Evolutionary conservation across 305 asterid genomes (phyloP), one percentile per base, ranked within the genome.

Genomic region (Salvia sclarea): DNA sequence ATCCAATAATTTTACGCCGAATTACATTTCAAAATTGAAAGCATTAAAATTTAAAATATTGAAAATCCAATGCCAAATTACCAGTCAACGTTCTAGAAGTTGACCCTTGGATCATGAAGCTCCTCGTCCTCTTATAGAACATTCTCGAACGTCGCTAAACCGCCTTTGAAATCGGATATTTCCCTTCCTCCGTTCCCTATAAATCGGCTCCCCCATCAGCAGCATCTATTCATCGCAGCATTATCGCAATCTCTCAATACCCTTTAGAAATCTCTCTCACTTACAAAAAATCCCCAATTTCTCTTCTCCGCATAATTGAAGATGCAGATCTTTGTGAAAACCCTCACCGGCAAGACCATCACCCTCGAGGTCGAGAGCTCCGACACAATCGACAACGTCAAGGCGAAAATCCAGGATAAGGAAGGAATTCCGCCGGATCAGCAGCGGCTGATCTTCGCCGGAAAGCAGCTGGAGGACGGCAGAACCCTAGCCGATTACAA

Each of bases 381-480:
- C 13, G 80, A 75, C 21, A 75, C 80, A 0, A 64, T 75, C n/a
- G 73, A 75, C 9, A 70, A 70, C 61, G 76, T 75, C 22, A 75
- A 75, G 48, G 73, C 76, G 0, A 75, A 75, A 40, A 75, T 75
- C 13, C 76, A 75, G 2, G 80, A 75, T 41, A 75, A 75, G 79
- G 73, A 75, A 2, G 79, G 75, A 10, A 75, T 75, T 28, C 70
- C 78, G 6, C 78, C 78, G 28, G 73, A 69, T 31, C 80, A 75
- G 65, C 80, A 64, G 71, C 75, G 71, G 8, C 40, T 80, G 12
- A 74, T 74, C 68, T 71, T 80, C 64, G 85, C 85, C 50, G 82
- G 84, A 2, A 77, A 80, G 48, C 82, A 80, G 53, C 74, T 80
- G 0, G 80, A 80, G 49, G 82, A 81, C 58, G 85, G 85, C 44